A percentile compares a stretch with the other conserved stretches of the same genome.
Conservation (phyloP, 2,329 filamentous ascomycete genomes). For the Ophiostoma tasmaniense region DNA sequence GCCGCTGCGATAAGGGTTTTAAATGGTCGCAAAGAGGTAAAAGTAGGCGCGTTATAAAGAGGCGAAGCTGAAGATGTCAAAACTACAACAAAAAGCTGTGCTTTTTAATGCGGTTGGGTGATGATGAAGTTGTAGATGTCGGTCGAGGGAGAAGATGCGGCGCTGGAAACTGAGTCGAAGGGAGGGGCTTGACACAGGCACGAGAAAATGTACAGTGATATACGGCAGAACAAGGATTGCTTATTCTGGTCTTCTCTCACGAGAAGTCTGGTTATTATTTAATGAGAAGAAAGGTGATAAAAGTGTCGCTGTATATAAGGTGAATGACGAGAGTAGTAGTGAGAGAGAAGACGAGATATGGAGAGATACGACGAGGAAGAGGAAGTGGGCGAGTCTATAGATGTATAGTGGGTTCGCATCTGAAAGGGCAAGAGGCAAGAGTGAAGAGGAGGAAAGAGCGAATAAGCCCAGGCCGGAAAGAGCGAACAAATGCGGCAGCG, state of each 20-base stretch:
- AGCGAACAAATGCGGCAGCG: constrained; percentile 3
- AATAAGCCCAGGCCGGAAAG: constrained; percentile 7
- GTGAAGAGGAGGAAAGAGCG: constrained; percentile 7
- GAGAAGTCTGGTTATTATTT: constrained; percentile 4
- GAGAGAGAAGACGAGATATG: neutral
- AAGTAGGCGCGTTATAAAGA: neutral
- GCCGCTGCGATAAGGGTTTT: neutral
- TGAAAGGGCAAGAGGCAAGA: constrained; percentile 8
- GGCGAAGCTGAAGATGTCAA: neutral
- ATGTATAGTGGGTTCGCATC: constrained; percentile 6
- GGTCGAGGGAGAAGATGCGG: constrained; percentile 5
- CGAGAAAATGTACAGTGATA: constrained; percentile 3
- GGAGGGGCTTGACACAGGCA: neutral
- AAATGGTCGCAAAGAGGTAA: neutral
- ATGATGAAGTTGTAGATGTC: constrained; percentile 5
- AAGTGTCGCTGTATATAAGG: neutral
- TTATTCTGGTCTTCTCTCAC: constrained; percentile 14
- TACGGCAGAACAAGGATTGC: constrained; percentile 12
- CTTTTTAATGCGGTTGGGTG: neutral
- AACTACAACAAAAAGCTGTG: neutral
- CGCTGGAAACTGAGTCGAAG: neutral
- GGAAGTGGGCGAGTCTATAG: neutral
- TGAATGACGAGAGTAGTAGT: neutral
- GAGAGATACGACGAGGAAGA: neutral
- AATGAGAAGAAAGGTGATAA: neutral